Conservation (phyloP, 306 rosid species). For the Medicago lupulina region DNA sequence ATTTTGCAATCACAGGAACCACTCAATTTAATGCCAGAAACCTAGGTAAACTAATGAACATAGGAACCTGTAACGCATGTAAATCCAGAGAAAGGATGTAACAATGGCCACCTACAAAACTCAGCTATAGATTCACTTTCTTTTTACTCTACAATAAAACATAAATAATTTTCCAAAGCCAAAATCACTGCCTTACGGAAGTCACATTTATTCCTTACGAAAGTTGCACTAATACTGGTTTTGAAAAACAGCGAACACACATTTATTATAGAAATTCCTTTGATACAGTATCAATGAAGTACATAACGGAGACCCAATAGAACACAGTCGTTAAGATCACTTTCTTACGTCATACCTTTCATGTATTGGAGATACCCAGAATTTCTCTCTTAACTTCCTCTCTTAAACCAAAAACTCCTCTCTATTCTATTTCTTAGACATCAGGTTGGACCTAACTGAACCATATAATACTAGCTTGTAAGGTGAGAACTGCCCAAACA, state of each 20-base stretch:
- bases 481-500: not conserved
- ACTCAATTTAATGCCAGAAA: not conserved
- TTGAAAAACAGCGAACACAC: not conserved
- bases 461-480: not conserved
- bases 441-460: not conserved
- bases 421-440: too few species aligned
- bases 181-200: not conserved
- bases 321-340: not conserved
- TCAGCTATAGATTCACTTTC: slow-evolving; percentile 23
- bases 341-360: too few species aligned
- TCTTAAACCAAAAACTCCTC: too few species aligned
- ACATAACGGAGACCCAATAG: slow-evolving; percentile 5
- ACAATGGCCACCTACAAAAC: slow-evolving; percentile 2
- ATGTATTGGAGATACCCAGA: too few species aligned
- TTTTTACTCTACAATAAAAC: not conserved
- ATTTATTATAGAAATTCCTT: not conserved
- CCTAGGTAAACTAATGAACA: slow-evolving; percentile 12
- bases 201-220: not conserved
- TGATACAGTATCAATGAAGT: slow-evolving; percentile 10
- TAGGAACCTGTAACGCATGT: slow-evolving; percentile 4
- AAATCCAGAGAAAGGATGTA: not conserved
- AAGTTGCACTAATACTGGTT: not conserved
- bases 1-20: not conserved
- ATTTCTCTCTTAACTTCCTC: too few species aligned
- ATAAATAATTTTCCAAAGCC: slow-evolving; percentile 6